phyloP scores from a whole-genome alignment of 2,329 filamentous ascomycete genomes.

The Neodidymelliopsis sp. region DNA sequence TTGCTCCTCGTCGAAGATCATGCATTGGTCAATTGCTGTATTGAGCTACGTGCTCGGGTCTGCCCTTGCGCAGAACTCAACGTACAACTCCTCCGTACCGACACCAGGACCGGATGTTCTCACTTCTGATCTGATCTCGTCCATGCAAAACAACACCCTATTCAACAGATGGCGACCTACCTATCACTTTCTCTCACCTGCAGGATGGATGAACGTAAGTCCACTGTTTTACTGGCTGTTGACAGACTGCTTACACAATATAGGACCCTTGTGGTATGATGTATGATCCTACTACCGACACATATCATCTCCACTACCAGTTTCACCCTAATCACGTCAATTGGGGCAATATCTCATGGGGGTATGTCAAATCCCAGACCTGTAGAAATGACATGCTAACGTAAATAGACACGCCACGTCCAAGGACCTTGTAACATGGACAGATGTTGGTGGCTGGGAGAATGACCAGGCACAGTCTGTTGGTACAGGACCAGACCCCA shows the following conservation, averaged over 20 bases:
- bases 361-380: constrained; percentile 18
- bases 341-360: constrained; percentile 56
- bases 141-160: constrained; percentile 56
- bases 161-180: constrained; percentile 58
- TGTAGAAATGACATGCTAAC: constrained; percentile 36
- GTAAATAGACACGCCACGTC: constrained; percentile 61
- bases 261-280: constrained; percentile 60
- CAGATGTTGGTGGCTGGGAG: constrained; percentile 57
- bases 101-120: constrained; percentile 33
- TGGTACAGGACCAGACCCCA: constrained; percentile 47
- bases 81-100: constrained; percentile 5
- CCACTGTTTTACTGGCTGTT: background rate
- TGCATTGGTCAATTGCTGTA: constrained; percentile 33
- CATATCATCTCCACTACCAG: constrained; percentile 64
- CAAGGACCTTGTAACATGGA: constrained; percentile 57
- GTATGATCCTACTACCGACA: constrained; percentile 57
- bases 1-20: constrained; percentile 13
- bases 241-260: constrained; percentile 10
- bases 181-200: constrained; percentile 57
- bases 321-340: constrained; percentile 58
- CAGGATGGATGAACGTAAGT: constrained; percentile 57
- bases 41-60: constrained; percentile 37
- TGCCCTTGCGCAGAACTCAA: constrained; percentile 30
- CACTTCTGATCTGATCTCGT: constrained; percentile 36
- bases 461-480: constrained; percentile 50